A percentile compares a stretch with the other conserved stretches of the same genome.
Conservation (phyloP, 768 basidiomycete species). For the Pleurotus cornucopiae region DNA sequence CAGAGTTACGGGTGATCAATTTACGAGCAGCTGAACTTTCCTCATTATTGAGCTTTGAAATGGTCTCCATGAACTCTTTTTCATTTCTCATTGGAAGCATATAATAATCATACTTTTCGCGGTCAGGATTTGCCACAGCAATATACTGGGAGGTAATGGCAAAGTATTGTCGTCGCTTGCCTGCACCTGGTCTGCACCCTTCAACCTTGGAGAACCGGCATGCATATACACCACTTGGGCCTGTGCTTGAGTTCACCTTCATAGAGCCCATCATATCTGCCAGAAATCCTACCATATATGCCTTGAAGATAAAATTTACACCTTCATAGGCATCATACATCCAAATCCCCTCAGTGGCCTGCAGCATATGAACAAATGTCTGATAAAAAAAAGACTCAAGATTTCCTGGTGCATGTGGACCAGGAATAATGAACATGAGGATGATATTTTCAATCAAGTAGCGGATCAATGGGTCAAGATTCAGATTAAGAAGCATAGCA, state of each 20-base stretch:
- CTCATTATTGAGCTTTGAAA: slow-evolving; percentile 14
- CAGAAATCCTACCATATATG: slow-evolving; percentile 16
- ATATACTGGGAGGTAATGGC: slow-evolving; percentile 14
- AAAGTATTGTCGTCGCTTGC: too few species aligned
- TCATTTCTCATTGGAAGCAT: slow-evolving; percentile 20
- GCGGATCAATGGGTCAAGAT: slow-evolving; percentile 16
- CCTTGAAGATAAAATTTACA: slow-evolving; percentile 16
- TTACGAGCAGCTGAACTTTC: slow-evolving; percentile 9
- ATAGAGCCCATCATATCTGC: slow-evolving; percentile 23
- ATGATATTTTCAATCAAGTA: slow-evolving; percentile 16
- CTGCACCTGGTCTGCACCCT: too few species aligned
- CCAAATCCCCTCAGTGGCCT: slow-evolving; percentile 24
- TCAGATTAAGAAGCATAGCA: slow-evolving; percentile 17
- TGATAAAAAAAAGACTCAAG: slow-evolving; percentile 21
- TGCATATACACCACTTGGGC: slow-evolving; percentile 23
- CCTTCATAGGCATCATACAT: slow-evolving; percentile 25
- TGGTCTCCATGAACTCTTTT: slow-evolving; percentile 18
- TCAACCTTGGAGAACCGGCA: slow-evolving; percentile 9
- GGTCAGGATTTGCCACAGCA: slow-evolving; percentile 22
- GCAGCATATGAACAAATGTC: slow-evolving; percentile 24
- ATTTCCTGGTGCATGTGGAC: slow-evolving; percentile 21
- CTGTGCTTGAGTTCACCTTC: slow-evolving; percentile 27
- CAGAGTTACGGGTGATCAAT: slow-evolving; percentile 19
- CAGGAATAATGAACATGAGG: slow-evolving; percentile 22
- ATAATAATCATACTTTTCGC: slow-evolving; percentile 17